Evolutionary conservation across 805 yeast species (phyloP), one percentile per base, ranked within the genome.

Genomic region (Millerozyma acaciae): DNA sequence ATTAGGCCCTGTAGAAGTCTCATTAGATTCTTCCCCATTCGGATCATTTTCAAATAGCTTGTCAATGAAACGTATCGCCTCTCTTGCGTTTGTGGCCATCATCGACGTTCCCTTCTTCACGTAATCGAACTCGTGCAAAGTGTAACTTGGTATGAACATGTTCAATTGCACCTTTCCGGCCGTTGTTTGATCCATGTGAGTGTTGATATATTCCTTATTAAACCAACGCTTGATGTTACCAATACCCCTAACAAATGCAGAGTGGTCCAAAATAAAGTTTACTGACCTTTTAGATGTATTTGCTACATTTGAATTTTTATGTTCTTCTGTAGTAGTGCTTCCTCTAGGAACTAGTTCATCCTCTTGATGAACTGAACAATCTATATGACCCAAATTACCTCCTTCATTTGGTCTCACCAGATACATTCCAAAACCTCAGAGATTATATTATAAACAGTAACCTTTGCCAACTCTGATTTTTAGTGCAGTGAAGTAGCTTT

Each of bases 201-300:
- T 30, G 9, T 41, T 40, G 21, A 62, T 50, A 33, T 57, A 61
- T 30, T 64, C 51, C 42, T 62, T 47, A 30, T 66, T 58, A 37
- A 70, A 64, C 88, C 88, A 82, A 45, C 76, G 59, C 49, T 76
- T 76, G 47, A 82, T 66, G 45, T 76, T 77, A 0, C 84, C 85
- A 28, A 82, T 63, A 2, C 87, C 90, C 34, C 79, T 73, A 13
- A 78, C 76, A 40, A 82, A 66, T 2, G 84, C 79, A 5, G 84
- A 73, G 14, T 80, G 83, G 49, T 82, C 89, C 26, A 82, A 47
- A 13, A 82, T 76, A 38, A 80, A 64, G 48, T 61, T 58, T 12
- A 58, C 49, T 4, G 38, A 27, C 22, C 59, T 40, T 13, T 24
- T 23, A 6, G 15, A 32, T 7, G 30, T 17, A 20, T 21, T 22